Conservation (phyloP, 768 basidiomycete species). For the Hygrophoropsis aurantiaca region DNA sequence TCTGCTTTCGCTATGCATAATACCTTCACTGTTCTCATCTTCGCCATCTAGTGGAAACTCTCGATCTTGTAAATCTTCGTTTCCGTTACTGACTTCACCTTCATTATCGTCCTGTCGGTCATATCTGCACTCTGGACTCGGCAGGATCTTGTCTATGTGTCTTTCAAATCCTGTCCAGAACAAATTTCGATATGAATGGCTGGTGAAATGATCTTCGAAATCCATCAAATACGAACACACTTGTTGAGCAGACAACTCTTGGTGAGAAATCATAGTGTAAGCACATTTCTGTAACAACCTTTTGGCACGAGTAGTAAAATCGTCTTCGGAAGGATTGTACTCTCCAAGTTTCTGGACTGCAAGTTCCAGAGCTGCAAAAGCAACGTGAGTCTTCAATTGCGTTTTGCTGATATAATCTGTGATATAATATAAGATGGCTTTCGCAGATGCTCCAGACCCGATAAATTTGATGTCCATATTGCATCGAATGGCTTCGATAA, state of each 20-base stretch:
- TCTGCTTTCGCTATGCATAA: too few species aligned
- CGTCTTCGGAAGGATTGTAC: slow-evolving; percentile 17
- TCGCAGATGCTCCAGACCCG: slow-evolving; percentile 38
- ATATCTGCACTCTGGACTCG: slow-evolving; percentile 25
- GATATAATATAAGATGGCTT: slow-evolving; percentile 45
- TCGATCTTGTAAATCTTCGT: slow-evolving; percentile 12
- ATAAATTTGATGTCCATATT: slow-evolving; percentile 53
- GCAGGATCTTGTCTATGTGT: slow-evolving; percentile 16
- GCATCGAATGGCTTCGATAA: slow-evolving; percentile 34
- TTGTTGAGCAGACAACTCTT: slow-evolving; percentile 41
- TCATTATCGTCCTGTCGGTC: neutral
- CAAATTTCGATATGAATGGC: slow-evolving; percentile 31
- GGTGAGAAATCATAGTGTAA: slow-evolving; percentile 32
- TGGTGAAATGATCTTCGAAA: slow-evolving; percentile 36
- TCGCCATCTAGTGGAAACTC: too few species aligned
- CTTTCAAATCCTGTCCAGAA: slow-evolving; percentile 37
- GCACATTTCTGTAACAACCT: slow-evolving; percentile 37
- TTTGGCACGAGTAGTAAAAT: slow-evolving; percentile 23
- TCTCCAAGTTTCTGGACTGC: slow-evolving; percentile 31
- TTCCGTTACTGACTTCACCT: neutral
- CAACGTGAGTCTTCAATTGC: slow-evolving; percentile 40
- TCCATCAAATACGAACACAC: slow-evolving; percentile 35
- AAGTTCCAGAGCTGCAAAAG: slow-evolving; percentile 35
- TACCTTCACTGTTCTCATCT: too few species aligned
- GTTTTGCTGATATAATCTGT: slow-evolving; percentile 50